Evolutionary conservation across 768 basidiomycete genomes (phyloP).

Genomic region (Termitomyces sp.): DNA sequence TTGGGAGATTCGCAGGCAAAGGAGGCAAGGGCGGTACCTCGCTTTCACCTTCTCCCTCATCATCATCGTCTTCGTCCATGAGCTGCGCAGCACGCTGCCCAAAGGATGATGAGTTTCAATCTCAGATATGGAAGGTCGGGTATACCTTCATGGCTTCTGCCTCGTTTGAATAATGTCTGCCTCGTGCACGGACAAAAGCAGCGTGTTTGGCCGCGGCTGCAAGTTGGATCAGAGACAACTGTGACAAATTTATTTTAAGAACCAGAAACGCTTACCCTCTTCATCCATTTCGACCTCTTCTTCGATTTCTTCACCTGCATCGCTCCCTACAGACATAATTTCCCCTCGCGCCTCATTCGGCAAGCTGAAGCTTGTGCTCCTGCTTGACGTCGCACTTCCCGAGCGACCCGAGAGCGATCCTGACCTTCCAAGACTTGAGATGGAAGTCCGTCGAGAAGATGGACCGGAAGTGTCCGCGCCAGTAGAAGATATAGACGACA

Average conservation of each 20-base stretch:
- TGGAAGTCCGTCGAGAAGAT: constrained; percentile 69
- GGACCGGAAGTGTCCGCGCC: constrained; percentile 58
- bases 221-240: background rate
- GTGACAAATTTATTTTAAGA: background rate
- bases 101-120: background rate
- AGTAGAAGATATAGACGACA: constrained; percentile 43
- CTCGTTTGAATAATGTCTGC: constrained; percentile 85
- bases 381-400: constrained; percentile 57
- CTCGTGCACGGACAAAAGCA: constrained; percentile 74
- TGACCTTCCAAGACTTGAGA: constrained; percentile 57
- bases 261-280: constrained; percentile 50
- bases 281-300: constrained; percentile 79
- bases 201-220: constrained; percentile 79
- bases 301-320: constrained; percentile 66
- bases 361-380: constrained; percentile 81
- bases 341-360: constrained; percentile 63
- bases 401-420: constrained; percentile 51
- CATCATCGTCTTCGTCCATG: constrained; percentile 59
- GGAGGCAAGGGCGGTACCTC: constrained; percentile 8
- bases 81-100: constrained; percentile 58
- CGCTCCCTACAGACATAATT: constrained; percentile 49
- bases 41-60: background rate
- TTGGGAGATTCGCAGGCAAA: constrained; percentile 21
- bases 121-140: background rate
- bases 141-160: constrained; percentile 88